phyloP scores from a whole-genome alignment of 148 eudicot species.

The Arctostaphylos glauca region DNA sequence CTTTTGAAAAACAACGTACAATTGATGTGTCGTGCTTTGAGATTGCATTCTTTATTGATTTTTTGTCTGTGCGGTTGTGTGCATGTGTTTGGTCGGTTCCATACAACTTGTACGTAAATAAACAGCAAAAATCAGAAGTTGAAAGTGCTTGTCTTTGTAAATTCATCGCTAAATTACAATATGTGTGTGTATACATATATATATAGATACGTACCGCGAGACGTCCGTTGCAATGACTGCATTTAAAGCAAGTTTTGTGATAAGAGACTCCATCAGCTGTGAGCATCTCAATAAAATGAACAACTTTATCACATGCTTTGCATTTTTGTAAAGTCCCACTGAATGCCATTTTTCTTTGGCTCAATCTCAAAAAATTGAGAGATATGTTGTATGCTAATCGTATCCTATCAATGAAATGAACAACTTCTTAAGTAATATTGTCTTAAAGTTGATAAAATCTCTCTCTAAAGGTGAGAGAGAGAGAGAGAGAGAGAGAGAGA shows the following conservation, averaged over 20 bases:
- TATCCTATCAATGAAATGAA: neutral
- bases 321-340: constrained; percentile 80
- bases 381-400: neutral
- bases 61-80: no score
- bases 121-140: neutral
- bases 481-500: neutral
- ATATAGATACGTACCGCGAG: constrained; percentile 43
- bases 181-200: neutral
- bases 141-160: neutral
- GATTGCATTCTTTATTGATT: no score
- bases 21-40: no score
- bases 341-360: constrained; percentile 39
- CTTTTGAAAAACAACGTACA: no score
- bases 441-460: neutral
- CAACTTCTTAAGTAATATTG: neutral
- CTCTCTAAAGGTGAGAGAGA: neutral
- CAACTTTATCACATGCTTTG: constrained; percentile 80
- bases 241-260: constrained; percentile 78
- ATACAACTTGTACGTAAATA: no score
- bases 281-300: constrained; percentile 66
- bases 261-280: constrained; percentile 71
- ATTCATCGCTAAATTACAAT: neutral
- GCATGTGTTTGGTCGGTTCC: no score
- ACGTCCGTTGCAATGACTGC: constrained; percentile 69
- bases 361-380: neutral